These are phyloP conservation scores for Reutealis trisperma DNA, from an alignment of 345 rosid species.

Conservation along the genomic window DNA sequence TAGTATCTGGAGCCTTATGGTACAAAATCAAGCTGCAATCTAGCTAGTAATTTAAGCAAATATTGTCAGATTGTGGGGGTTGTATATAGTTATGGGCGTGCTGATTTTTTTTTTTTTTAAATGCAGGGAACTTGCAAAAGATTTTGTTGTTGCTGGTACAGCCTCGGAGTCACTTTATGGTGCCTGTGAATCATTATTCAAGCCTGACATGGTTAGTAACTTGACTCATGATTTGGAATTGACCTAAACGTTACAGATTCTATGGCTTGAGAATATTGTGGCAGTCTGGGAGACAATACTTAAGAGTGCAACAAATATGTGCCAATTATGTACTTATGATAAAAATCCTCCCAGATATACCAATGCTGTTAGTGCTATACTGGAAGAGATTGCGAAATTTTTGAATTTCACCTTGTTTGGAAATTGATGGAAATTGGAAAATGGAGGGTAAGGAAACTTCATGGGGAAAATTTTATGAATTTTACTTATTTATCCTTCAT, in stretches of 20 bases:
- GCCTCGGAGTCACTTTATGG: slow-evolving; percentile 96
- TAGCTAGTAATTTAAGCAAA: not conserved
- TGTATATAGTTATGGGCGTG: not conserved
- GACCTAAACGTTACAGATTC: not conserved
- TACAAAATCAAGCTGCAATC: slow-evolving; percentile 1
- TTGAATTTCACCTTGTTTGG: no score
- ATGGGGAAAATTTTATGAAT: no score
- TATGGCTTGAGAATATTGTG: not conserved
- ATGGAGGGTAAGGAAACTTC: no score
- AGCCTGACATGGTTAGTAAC: slow-evolving; percentile 83
- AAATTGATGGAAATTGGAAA: no score
- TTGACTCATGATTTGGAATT: not conserved
- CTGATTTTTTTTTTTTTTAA: slow-evolving; percentile 3
- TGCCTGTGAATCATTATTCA: slow-evolving; percentile 93
- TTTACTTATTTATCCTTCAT: no score
- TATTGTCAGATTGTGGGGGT: not conserved
- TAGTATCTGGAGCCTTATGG: not conserved
- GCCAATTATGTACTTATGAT: not conserved
- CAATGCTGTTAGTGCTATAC: not conserved
- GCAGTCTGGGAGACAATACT: not conserved
- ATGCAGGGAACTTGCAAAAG: slow-evolving; percentile 90
- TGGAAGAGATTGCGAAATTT: no score
- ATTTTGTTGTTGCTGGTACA: slow-evolving; percentile 94
- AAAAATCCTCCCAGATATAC: not conserved
- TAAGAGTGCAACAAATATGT: not conserved